Evolutionary conservation across 225 moss, liverwort and hornwort genomes (phyloP), one percentile per base, ranked within the genome.

Genomic region (Thuidium tamariscinum): DNA sequence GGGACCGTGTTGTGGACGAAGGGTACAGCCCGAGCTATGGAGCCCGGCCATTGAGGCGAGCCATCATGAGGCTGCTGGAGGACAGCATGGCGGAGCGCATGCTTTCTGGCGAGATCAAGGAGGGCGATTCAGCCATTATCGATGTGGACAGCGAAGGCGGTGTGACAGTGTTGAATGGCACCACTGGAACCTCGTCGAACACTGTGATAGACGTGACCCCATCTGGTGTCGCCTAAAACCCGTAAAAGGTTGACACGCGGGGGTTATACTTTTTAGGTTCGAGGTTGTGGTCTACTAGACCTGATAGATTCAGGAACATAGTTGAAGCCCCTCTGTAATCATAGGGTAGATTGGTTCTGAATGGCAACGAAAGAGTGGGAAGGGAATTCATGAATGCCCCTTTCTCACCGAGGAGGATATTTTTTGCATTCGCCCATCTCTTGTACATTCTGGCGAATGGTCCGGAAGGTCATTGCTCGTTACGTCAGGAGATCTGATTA

Each of bases 21-120:
- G 96, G 96, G 18, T 97, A 97, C 89, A 95, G 96, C 79, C 96
- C 96, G 10, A 97, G 96, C 85, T 97, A 97, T 74, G 95, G 95
- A 74, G 96, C 96, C 3, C 93, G 96, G 70, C 96, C 95, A 1
- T 83, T 97, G 88, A 94, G 96, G 85, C 93, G 96, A 89, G 96
- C 96, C 13, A 97, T 97, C 66, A 97, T 95, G 96, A 91, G 95
- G 74, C 87, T 97, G 79, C 76, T 97, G 80, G 96, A 97, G 86
- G 96, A 97, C 63, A 97, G 95, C 86, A 97, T 97, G 95, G 96
- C 95, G 48, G 96, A 97, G 86, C 91, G 96, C 73, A 97, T 97
- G 96, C 95, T 97, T 55, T 91, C 96, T 10, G 95, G 96, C 83
- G 95, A 95, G 82, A 95, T 97, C 77, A 97, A 97, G 87, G 96